phyloP scores from a whole-genome alignment of 1,284 basidiomycete genomes.

The Ganoderma meredithae region DNA sequence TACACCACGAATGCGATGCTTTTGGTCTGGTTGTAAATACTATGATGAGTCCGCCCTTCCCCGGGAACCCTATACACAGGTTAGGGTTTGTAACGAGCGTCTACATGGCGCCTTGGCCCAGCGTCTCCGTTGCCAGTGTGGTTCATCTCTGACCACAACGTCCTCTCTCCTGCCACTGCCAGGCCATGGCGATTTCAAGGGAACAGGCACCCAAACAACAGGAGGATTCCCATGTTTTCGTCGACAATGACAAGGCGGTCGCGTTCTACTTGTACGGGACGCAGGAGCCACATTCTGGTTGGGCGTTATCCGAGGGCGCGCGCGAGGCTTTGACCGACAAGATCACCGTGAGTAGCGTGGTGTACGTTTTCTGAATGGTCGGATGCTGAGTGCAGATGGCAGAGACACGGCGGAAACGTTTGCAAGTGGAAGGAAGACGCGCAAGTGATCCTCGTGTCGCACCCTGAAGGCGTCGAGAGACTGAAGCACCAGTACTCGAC shows the following conservation, averaged over 20 bases:
- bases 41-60: too few relatives aligned
- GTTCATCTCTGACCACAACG: neutral
- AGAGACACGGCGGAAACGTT: constrained; percentile 33
- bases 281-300: neutral
- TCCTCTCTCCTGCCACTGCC: too few relatives aligned
- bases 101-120: neutral
- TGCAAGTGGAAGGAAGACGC: constrained; percentile 16
- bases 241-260: constrained; percentile 18
- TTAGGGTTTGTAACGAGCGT: neutral
- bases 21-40: too few relatives aligned
- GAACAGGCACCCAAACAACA: neutral
- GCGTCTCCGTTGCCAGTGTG: too few relatives aligned
- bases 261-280: constrained; percentile 28
- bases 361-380: too few relatives aligned
- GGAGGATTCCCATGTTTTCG: constrained; percentile 9
- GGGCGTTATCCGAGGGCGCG: constrained; percentile 7
- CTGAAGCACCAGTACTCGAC: constrained; percentile 25
- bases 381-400: constrained; percentile 1
- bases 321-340: neutral
- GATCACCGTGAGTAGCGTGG: too few relatives aligned
- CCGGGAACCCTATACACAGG: neutral
- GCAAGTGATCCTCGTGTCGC: constrained; percentile 33
- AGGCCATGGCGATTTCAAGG: neutral
- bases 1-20: constrained; percentile 49
- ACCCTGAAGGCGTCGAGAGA: constrained; percentile 13